phyloP scores from a whole-genome alignment of 306 rosid genomes.

The Gastrolobium bilobum region DNA sequence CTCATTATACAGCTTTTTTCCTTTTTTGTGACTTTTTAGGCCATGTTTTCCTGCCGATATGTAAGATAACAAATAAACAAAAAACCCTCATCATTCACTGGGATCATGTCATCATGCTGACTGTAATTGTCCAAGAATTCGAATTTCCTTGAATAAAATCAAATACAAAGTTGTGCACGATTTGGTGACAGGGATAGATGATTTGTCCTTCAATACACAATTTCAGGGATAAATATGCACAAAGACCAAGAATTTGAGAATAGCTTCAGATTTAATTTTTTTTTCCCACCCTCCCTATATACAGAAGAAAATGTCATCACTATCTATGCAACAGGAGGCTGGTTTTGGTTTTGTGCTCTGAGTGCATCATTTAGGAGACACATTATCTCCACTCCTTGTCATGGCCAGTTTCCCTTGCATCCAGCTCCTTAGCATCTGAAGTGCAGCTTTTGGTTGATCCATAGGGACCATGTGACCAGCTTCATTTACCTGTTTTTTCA shows the following conservation, averaged over 20 bases:
- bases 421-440: constrained; percentile 81
- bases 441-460: constrained; percentile 94
- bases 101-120: constrained; percentile 9
- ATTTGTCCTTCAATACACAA: constrained; percentile 7
- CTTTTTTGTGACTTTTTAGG: neutral
- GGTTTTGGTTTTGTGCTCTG: constrained; percentile 25
- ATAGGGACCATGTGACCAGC: constrained; percentile 97
- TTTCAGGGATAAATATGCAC: constrained; percentile 19
- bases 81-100: neutral
- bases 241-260: neutral
- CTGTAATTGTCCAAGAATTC: neutral
- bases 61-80: neutral
- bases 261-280: neutral
- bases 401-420: constrained; percentile 73
- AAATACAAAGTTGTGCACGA: neutral
- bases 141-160: constrained; percentile 6
- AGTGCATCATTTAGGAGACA: constrained; percentile 58
- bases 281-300: constrained; percentile 24
- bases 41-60: neutral
- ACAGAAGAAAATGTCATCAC: constrained; percentile 19
- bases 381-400: constrained; percentile 40
- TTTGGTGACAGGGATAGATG: constrained; percentile 3
- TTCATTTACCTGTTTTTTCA: constrained; percentile 63
- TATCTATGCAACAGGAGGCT: constrained; percentile 35
- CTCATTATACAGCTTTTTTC: neutral